A percentile compares a stretch with the other conserved stretches of the same genome.
These are phyloP conservation scores for Cyphellophora europaea DNA, from an alignment of 2,329 filamentous ascomycete species.

Conservation along the genomic window DNA sequence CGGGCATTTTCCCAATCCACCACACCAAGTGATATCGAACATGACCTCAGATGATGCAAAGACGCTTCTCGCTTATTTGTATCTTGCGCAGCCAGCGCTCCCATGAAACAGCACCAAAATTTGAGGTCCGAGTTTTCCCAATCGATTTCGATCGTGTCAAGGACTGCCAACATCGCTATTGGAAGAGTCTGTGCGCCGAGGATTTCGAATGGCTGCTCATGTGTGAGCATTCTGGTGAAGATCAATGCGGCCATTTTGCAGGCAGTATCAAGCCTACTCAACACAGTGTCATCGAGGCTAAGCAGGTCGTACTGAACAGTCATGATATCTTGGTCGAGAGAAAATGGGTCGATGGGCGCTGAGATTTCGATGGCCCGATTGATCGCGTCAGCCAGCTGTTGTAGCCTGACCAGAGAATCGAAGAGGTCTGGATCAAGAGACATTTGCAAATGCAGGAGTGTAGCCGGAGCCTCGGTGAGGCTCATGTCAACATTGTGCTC, in stretches of 20 bases:
- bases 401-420: too few relatives aligned
- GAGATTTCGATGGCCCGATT: constrained; percentile 4
- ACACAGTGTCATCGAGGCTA: neutral
- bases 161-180: too few relatives aligned
- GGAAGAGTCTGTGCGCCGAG: too few relatives aligned
- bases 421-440: too few relatives aligned
- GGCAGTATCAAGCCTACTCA: constrained; percentile 3
- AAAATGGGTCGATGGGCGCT: constrained; percentile 6
- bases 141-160: constrained; percentile 4
- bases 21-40: too few relatives aligned
- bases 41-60: too few relatives aligned
- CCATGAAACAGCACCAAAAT: neutral
- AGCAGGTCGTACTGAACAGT: constrained; percentile 12
- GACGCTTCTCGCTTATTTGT: neutral
- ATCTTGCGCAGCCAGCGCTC: neutral
- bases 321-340: constrained; percentile 10
- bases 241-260: constrained; percentile 9
- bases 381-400: constrained; percentile 4
- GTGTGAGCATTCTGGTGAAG: constrained; percentile 10
- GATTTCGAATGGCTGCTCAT: constrained; percentile 7
- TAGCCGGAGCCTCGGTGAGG: too few relatives aligned
- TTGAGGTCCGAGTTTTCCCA: too few relatives aligned
- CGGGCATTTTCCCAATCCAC: too few relatives aligned
- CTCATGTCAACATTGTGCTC: too few relatives aligned
- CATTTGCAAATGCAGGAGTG: too few relatives aligned